A percentile compares a stretch with the other conserved stretches of the same genome.
phyloP scores from a whole-genome alignment of 176 grass and related monocot genomes.

The Poa annua region DNA sequence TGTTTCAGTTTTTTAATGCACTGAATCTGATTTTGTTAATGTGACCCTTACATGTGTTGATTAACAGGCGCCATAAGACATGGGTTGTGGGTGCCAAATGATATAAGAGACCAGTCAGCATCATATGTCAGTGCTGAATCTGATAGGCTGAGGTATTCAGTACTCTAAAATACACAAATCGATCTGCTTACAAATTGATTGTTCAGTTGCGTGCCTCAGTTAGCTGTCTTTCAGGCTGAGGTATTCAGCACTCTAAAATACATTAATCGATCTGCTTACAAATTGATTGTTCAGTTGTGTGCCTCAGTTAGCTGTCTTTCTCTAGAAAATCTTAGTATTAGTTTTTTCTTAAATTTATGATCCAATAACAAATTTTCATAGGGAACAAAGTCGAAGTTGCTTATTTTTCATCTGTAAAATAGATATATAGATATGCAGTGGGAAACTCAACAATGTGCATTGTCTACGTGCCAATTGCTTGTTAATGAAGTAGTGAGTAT shows the following conservation, averaged over 20 bases:
- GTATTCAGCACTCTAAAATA: constrained; percentile 33
- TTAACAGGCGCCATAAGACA: constrained; percentile 40
- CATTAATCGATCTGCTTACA: background rate
- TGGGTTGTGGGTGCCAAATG: constrained; percentile 51
- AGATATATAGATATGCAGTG: constrained; percentile 15
- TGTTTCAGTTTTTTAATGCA: too few species aligned
- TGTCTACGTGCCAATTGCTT: constrained; percentile 5
- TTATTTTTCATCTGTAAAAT: constrained; percentile 12
- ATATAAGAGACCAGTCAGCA: constrained; percentile 38
- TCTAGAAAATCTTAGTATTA: background rate
- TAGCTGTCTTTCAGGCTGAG: too few species aligned
- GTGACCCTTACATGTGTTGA: constrained; percentile 44
- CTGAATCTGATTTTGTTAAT: background rate
- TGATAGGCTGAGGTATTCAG: constrained; percentile 41
- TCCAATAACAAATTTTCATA: background rate
- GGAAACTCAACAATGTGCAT: background rate
- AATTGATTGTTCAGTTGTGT: background rate
- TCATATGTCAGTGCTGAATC: constrained; percentile 37
- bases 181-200: background rate
- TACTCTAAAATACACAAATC: constrained; percentile 11
- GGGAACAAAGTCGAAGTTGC: background rate
- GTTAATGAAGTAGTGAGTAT: constrained; percentile 19
- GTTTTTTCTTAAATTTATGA: background rate
- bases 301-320: background rate
- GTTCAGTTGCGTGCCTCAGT: background rate